phyloP scores from a whole-genome alignment of 1,284 basidiomycete genomes.

The Pseudozyma thailandica region DNA sequence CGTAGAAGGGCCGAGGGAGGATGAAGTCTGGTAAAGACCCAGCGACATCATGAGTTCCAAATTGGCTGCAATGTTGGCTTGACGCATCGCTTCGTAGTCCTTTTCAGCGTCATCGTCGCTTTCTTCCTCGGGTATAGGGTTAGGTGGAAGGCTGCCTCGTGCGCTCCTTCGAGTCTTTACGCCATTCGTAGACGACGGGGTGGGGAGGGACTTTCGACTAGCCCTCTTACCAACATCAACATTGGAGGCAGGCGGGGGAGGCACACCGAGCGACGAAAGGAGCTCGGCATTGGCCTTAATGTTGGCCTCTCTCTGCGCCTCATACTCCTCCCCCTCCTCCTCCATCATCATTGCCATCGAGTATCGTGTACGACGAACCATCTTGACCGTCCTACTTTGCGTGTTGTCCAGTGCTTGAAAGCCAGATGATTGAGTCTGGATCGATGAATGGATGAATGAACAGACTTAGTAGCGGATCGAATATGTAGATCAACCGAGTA shows the following conservation, averaged over 20 bases:
- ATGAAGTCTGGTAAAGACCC: slow-evolving; percentile 22
- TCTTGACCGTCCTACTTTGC: no score
- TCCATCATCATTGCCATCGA: background rate
- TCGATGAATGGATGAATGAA: no score
- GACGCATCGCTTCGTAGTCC: slow-evolving; percentile 34
- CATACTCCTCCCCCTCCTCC: background rate
- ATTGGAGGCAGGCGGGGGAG: no score
- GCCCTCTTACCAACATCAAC: no score
- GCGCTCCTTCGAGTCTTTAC: no score
- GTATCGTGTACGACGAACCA: no score
- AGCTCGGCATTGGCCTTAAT: slow-evolving; percentile 2
- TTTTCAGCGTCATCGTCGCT: background rate
- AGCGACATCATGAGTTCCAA: slow-evolving; percentile 39
- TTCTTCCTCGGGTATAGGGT: background rate
- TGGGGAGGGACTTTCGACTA: no score
- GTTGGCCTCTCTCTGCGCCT: background rate
- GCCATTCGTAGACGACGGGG: no score
- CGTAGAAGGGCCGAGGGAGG: slow-evolving; percentile 2
- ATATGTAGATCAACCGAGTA: no score
- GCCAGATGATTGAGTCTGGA: no score
- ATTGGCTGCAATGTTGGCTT: slow-evolving; percentile 34
- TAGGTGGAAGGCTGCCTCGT: background rate
- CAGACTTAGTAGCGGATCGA: no score
- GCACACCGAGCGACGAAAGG: background rate
- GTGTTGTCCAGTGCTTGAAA: no score